Base-by-base conservation (phyloP, 805 yeast species). In the Candida palmyrensis region DNA sequence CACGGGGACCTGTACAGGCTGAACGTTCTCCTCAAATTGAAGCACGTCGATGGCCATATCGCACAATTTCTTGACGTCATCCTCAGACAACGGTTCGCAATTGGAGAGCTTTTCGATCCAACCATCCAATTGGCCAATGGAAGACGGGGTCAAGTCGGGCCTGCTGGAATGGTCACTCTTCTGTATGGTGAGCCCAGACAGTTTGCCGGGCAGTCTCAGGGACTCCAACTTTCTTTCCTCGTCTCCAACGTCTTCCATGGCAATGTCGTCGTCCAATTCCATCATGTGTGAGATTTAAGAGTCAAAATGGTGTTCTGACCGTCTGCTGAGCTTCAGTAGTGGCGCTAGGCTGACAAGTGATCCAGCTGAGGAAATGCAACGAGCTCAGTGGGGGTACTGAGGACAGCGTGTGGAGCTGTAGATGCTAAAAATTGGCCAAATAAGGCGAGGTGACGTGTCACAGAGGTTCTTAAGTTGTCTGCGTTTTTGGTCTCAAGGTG, bases 1-100 rank as follows among this genome's bases (percentile, higher is more conserved):
- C 22, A 92, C 97, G 4, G 98, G 98, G 6, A 88, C 90, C 42
- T 77, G 78, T 29, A 90, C 96, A 1, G 96, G 96, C 63, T 90
- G 96, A 32, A 90, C 96, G 55, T 92, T 90, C 48, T 85, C 89
- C 65, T 89, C 97, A 47, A 79, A 81, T 57, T 86, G 94, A 49
- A 89, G 66, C 21, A 88, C 92, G 46, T 89, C 96, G 39, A 82
- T 79, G 16, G 95, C 96, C 92, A 85, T 83, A 43, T 79, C 82
- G 53, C 97, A 88, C 42, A 88, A 65, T 48, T 74, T 71, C 44
- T 77, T 77, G 16, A 89, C 94, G 40, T 85, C 88, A 22, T 75
- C 77, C 61, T 88, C 96, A 24, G 77, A 66, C 37, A 88, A 68
- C 13, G 90, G 88, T 58, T 86, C 83, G 59, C 97, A 88, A 43